A percentile compares a stretch with the other conserved stretches of the same genome.
Evolutionary conservation across 2,329 filamentous ascomycete genomes (phyloP).

Genomic region (Fusarium hainanense): DNA sequence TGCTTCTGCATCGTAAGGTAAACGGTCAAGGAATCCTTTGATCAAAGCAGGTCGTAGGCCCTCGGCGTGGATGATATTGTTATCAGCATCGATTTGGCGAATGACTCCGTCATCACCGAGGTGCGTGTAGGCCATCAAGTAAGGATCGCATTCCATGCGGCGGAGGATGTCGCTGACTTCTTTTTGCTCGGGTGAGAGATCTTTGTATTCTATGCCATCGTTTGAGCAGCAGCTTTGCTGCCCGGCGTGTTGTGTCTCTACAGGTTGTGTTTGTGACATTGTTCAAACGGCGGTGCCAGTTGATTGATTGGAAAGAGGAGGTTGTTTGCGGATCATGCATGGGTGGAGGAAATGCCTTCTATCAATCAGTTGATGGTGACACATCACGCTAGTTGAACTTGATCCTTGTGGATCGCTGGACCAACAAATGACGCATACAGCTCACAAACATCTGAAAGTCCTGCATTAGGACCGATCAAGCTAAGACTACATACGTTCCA

Average conservation of each 20-base stretch:
- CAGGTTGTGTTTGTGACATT: background rate
- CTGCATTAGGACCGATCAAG: background rate
- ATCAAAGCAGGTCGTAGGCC: background rate
- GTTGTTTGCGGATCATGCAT: background rate
- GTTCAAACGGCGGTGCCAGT: rapidly evolving
- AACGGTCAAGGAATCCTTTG: background rate
- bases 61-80: background rate
- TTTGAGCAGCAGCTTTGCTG: background rate
- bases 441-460: background rate
- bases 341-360: background rate
- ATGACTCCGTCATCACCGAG: constrained; percentile 7
- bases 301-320: rapidly evolving
- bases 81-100: constrained; percentile 3
- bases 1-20: background rate
- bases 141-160: background rate
- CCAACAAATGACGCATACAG: background rate
- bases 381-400: background rate
- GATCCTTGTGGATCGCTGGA: background rate
- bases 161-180: constrained; percentile 10
- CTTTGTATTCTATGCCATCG: background rate
- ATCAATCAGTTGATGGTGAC: rapidly evolving
- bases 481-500: background rate
- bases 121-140: background rate
- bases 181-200: background rate
- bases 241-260: rapidly evolving